phyloP scores from a whole-genome alignment of 2,329 filamentous ascomycete species.

The Sphaerulina vaccinii region DNA sequence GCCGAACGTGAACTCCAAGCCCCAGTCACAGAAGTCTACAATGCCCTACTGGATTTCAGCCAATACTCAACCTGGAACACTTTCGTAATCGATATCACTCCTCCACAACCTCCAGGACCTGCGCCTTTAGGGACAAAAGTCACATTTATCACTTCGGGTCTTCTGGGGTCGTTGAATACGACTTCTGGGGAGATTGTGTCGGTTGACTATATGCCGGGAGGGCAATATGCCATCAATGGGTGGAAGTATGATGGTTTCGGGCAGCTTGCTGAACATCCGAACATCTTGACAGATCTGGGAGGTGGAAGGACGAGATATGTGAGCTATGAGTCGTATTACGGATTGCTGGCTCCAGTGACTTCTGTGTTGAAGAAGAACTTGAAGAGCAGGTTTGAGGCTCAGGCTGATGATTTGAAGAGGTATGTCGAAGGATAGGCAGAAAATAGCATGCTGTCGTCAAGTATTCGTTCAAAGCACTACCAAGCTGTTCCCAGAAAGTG shows the following conservation, averaged over 20 bases:
- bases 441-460: too few relatives aligned
- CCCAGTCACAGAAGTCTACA: background rate
- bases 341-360: constrained; percentile 1
- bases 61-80: constrained; percentile 9
- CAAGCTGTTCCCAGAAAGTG: too few relatives aligned
- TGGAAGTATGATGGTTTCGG: constrained; percentile 7
- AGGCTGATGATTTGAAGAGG: constrained; percentile 7
- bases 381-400: constrained; percentile 5
- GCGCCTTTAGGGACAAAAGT: background rate
- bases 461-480: too few relatives aligned
- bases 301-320: background rate
- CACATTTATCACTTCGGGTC: constrained; percentile 6
- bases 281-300: constrained; percentile 6
- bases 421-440: constrained; percentile 6
- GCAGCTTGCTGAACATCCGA: constrained; percentile 11
- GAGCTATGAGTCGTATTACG: constrained; percentile 9
- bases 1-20: background rate
- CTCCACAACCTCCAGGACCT: background rate
- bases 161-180: constrained; percentile 3
- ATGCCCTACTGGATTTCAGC: constrained; percentile 5
- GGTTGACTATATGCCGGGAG: background rate
- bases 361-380: constrained; percentile 1
- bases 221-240: constrained; percentile 1
- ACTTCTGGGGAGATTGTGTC: constrained; percentile 6
- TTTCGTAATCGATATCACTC: constrained; percentile 4